Percentiles rank a stretch among this genome's conserved stretches.
Conservation (phyloP, 1,139 yeast genomes). For the Yamadazyma taylorii region DNA sequence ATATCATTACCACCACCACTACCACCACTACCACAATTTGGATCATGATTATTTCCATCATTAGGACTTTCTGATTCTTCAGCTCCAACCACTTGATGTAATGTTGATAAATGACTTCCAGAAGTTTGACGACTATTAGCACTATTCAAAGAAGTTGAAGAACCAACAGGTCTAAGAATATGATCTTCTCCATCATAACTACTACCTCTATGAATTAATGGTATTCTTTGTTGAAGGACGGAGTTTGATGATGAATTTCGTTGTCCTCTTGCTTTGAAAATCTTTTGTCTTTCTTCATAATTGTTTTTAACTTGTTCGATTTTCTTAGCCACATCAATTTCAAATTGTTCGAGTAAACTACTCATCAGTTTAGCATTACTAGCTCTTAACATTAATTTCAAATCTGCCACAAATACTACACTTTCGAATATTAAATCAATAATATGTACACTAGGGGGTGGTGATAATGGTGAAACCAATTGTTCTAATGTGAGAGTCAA, state of each 20-base stretch:
- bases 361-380: slow-evolving; percentile 62
- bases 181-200: slow-evolving; percentile 11
- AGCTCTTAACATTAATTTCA: slow-evolving; percentile 63
- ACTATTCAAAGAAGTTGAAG: slow-evolving; percentile 12
- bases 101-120: background rate
- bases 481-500: slow-evolving; percentile 45
- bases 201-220: slow-evolving; percentile 8
- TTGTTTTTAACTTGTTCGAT: slow-evolving; percentile 14
- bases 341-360: slow-evolving; percentile 37
- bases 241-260: slow-evolving; percentile 8
- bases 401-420: slow-evolving; percentile 60
- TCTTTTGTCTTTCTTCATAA: slow-evolving; percentile 8
- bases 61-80: background rate
- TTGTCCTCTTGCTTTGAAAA: slow-evolving; percentile 6
- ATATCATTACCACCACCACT: no score
- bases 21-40: no score
- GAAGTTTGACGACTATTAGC: slow-evolving; percentile 7
- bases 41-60: no score
- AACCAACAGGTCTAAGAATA: slow-evolving; percentile 9
- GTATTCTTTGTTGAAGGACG: slow-evolving; percentile 4
- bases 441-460: slow-evolving; percentile 53
- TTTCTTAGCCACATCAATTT: slow-evolving; percentile 26
- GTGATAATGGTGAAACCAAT: slow-evolving; percentile 51
- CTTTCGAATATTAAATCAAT: slow-evolving; percentile 61
- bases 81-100: background rate